These are phyloP conservation scores for Eimeria praecox DNA, from an alignment of 169 alveolate species.

Conservation along the genomic window DNA sequence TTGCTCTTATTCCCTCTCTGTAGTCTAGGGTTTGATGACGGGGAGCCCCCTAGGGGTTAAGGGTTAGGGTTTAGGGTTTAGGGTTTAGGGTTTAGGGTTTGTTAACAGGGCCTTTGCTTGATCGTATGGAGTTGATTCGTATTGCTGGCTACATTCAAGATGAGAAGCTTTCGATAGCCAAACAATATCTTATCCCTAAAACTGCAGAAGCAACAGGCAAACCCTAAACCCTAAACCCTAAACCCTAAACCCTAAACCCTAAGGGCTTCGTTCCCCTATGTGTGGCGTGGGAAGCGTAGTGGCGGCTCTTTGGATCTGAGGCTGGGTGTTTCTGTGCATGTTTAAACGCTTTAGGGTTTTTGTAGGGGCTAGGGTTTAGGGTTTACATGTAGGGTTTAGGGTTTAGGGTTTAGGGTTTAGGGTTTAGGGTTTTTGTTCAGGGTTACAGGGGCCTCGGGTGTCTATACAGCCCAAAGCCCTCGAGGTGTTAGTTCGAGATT, in stretches of 20 bases:
- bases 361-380: background rate
- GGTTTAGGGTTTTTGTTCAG: constrained; percentile 1
- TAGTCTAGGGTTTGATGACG: no score
- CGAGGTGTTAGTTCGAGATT: constrained; percentile 90
- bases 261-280: no score
- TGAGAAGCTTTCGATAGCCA: constrained; percentile 94
- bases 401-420: constrained; percentile 8
- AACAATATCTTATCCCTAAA: constrained; percentile 92
- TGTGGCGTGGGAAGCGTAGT: background rate
- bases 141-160: constrained; percentile 93
- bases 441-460: constrained; percentile 81
- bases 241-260: constrained; percentile 41
- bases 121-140: constrained; percentile 96
- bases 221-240: constrained; percentile 45
- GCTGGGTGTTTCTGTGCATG: background rate
- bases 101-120: constrained; percentile 92
- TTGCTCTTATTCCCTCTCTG: no score
- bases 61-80: background rate
- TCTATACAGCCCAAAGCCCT: constrained; percentile 86
- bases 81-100: background rate
- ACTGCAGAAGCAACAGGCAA: constrained; percentile 88
- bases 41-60: no score
- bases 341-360: background rate
- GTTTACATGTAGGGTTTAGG: background rate
- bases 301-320: background rate